Percentiles rank a stretch among this genome's conserved stretches.
Conservation (phyloP, 164 flowering plant species). For the Berberis thunbergii region DNA sequence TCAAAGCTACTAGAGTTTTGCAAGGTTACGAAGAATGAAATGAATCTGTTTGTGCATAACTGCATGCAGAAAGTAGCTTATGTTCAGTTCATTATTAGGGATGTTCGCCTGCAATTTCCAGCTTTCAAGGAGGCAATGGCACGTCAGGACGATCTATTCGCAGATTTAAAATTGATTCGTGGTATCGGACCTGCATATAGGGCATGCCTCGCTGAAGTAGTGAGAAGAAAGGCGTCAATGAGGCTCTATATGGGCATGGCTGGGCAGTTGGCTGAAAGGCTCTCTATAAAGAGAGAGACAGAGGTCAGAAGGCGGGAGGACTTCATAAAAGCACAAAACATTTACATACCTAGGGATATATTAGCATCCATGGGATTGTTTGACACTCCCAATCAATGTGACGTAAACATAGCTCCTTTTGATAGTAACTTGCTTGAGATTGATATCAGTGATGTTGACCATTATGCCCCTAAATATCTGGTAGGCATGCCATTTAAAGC, state of each 20-base stretch:
- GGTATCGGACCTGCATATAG: conserved; percentile 90
- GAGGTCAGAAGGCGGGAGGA: conserved; percentile 88
- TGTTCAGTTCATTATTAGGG: conserved; percentile 61
- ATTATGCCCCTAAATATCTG: conserved; percentile 80
- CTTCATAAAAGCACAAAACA: conserved; percentile 55
- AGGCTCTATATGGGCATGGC: conserved; percentile 99
- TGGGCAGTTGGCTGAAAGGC: conserved; percentile 95
- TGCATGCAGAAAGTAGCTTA: conserved; percentile 83
- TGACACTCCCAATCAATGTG: conserved; percentile 89
- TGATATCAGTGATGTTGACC: conserved; percentile 74
- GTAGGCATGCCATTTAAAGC: conserved; percentile 34
- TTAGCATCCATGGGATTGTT: conserved; percentile 79
- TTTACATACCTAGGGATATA: conserved; percentile 76
- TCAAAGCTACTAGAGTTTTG: conserved; percentile 60
- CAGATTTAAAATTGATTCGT: conserved; percentile 58
- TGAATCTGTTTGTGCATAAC: conserved; percentile 75
- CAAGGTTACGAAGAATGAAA: conserved; percentile 73
- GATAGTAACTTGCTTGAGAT: conserved; percentile 73
- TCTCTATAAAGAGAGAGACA: conserved; percentile 74
- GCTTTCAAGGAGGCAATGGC: conserved; percentile 84
- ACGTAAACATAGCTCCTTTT: conserved; percentile 82
- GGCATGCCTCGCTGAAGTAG: conserved; percentile 93
- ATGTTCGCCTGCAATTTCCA: conserved; percentile 76
- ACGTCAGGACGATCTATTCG: conserved; percentile 67
- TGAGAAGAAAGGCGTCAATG: conserved; percentile 87